phyloP scores from a whole-genome alignment of 2,329 filamentous ascomycete genomes.

The Colletotrichum cordylinicola region DNA sequence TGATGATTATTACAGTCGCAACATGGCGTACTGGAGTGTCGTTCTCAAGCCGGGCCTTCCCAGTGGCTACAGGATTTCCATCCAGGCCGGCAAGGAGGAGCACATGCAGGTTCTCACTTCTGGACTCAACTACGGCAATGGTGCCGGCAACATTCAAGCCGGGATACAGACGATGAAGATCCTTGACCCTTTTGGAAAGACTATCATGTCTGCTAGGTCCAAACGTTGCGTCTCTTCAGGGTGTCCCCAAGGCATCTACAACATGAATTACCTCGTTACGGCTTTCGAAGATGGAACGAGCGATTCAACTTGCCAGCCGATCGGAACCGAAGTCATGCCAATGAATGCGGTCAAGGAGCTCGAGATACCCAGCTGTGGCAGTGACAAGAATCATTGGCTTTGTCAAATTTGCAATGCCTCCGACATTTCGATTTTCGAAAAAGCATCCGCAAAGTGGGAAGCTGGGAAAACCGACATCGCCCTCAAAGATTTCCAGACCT shows the following conservation, averaged over 20 bases:
- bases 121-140: background rate
- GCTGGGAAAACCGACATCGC: background rate
- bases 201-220: background rate
- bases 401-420: background rate
- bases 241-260: background rate
- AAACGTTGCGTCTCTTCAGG: background rate
- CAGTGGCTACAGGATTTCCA: background rate
- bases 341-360: background rate
- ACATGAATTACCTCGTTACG: background rate
- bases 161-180: background rate
- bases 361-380: background rate
- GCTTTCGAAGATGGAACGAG: background rate
- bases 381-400: background rate
- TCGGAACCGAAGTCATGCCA: background rate
- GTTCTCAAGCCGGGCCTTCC: background rate
- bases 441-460: background rate
- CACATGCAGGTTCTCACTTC: background rate
- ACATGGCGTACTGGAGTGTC: background rate
- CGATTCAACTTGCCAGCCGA: background rate
- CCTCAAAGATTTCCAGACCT: background rate
- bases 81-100: background rate
- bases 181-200: background rate
- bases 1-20: background rate
- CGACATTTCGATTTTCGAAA: background rate
- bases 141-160: background rate